Percentiles rank a stretch among this genome's conserved stretches.
Conservation (phyloP, 495 filamentous ascomycete genomes). For the Neurospora sp. region DNA sequence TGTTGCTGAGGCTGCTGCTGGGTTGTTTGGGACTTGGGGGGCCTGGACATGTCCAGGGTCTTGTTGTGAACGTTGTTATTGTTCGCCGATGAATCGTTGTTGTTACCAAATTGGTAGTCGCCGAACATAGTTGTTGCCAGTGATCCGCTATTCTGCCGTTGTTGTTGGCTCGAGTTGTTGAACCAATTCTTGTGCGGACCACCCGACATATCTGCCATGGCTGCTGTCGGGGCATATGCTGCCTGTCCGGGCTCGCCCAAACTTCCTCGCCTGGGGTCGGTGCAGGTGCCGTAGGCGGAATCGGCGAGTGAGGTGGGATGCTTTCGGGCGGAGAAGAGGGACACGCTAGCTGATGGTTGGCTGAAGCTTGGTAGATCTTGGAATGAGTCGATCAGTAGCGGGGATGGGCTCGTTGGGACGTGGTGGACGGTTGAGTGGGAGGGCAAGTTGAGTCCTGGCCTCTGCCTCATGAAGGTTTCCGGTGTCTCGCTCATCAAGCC, state of each 20-base stretch:
- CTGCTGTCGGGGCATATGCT: background rate
- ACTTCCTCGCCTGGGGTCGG: slow-evolving; percentile 15
- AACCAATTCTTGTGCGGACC: background rate
- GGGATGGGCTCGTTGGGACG: slow-evolving; percentile 19
- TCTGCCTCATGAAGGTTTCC: slow-evolving; percentile 17
- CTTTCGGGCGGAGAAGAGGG: slow-evolving; percentile 1
- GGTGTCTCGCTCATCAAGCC: slow-evolving; percentile 21
- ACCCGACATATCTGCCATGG: background rate
- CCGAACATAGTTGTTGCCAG: background rate
- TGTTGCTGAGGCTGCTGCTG: background rate
- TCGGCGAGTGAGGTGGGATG: slow-evolving; percentile 14
- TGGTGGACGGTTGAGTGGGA: slow-evolving; percentile 20
- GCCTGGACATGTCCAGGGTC: background rate
- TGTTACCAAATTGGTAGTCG: background rate
- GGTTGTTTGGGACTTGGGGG: background rate
- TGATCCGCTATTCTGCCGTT: background rate
- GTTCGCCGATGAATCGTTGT: background rate
- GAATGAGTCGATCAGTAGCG: slow-evolving; percentile 1
- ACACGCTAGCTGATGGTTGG: background rate
- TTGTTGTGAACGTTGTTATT: background rate
- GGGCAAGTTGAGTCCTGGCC: slow-evolving; percentile 14
- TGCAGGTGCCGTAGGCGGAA: slow-evolving; percentile 15
- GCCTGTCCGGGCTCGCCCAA: slow-evolving; percentile 7
- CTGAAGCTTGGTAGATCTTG: background rate
- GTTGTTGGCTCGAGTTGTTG: background rate